Evolutionary conservation across 768 basidiomycete species (phyloP).

Genomic region (Hortiboletus campestris): DNA sequence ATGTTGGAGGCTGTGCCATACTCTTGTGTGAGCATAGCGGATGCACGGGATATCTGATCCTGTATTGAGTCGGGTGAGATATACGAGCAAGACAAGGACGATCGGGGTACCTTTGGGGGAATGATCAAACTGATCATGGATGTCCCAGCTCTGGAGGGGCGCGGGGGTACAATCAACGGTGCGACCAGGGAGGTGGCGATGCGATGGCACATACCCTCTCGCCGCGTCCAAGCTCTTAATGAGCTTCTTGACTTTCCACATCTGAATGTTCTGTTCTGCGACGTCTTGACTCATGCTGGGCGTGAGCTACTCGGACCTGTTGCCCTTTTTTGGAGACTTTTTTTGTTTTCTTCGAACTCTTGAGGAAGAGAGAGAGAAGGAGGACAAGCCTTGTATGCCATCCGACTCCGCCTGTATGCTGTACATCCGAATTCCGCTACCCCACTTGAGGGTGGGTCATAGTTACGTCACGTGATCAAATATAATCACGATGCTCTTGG

Average conservation of each 20-base stretch:
- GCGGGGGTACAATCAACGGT: conserved; percentile 23
- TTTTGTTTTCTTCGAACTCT: conserved; percentile 3
- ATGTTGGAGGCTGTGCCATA: conserved; percentile 99
- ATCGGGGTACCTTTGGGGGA: conserved; percentile 74
- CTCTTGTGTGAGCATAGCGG: conserved; percentile 96
- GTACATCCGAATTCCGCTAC: conserved; percentile 15
- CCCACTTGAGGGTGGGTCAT: conserved; percentile 24
- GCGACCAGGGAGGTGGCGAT: neutral
- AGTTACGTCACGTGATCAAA: conserved; percentile 8
- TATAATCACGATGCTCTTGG: neutral
- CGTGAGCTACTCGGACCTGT: conserved; percentile 14
- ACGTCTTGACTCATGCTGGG: conserved; percentile 76
- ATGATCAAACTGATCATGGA: conserved; percentile 99
- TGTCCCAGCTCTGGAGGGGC: conserved; percentile 73
- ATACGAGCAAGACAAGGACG: conserved; percentile 4
- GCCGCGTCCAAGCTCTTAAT: conserved; percentile 96
- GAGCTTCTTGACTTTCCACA: conserved; percentile 99
- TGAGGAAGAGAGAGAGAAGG: conserved; percentile 23
- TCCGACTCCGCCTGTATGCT: neutral
- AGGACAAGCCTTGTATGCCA: neutral
- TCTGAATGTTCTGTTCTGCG: conserved; percentile 94
- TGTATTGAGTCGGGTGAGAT: conserved; percentile 24
- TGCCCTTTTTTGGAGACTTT: conserved; percentile 13
- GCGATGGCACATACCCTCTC: conserved; percentile 33
- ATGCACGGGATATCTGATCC: conserved; percentile 94